Evolutionary conservation across 2,329 filamentous ascomycete genomes (phyloP).

Genomic region (Lasiodiplodia theobromae): DNA sequence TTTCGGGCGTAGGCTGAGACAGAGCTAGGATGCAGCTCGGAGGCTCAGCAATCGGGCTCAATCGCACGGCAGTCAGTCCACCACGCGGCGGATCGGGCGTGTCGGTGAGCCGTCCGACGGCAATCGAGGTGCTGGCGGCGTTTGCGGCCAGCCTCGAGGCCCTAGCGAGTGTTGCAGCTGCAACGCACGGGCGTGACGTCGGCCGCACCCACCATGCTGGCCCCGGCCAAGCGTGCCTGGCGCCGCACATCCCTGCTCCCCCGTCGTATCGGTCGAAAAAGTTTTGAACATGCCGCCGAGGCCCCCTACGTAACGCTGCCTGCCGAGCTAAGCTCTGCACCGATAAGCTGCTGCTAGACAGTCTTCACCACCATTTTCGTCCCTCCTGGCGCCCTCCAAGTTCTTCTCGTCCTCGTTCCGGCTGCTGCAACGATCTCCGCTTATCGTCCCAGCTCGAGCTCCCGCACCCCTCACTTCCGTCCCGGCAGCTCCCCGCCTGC

Average conservation of each 20-base stretch:
- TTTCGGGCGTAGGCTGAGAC: conserved; percentile 8
- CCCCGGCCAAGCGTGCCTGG: conserved; percentile 10
- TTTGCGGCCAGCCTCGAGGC: conserved; percentile 22
- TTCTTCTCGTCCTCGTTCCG: neutral
- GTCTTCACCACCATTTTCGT: neutral
- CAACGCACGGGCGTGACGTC: conserved; percentile 2
- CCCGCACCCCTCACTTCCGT: conserved; percentile 9
- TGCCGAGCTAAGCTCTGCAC: neutral
- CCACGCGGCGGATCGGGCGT: conserved; percentile 8
- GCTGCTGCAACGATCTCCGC: neutral
- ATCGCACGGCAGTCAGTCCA: conserved; percentile 28
- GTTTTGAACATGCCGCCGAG: conserved; percentile 19
- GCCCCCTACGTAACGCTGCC: neutral
- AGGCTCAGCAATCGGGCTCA: neutral
- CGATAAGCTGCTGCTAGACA: neutral
- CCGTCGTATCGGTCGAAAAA: conserved; percentile 13
- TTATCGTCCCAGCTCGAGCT: conserved; percentile 19
- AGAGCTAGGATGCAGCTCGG: conserved; percentile 17
- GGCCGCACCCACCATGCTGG: conserved; percentile 5
- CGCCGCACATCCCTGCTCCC: conserved; percentile 5
- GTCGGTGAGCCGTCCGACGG: conserved; percentile 23
- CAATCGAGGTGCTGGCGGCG: conserved; percentile 14
- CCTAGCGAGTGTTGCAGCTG: conserved; percentile 16
- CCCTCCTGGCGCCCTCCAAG: neutral
- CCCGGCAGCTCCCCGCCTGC: conserved; percentile 1